Evolutionary conservation across 306 rosid species (phyloP), one percentile per base, ranked within the genome.

Genomic region (Cicer chorassanicum): DNA sequence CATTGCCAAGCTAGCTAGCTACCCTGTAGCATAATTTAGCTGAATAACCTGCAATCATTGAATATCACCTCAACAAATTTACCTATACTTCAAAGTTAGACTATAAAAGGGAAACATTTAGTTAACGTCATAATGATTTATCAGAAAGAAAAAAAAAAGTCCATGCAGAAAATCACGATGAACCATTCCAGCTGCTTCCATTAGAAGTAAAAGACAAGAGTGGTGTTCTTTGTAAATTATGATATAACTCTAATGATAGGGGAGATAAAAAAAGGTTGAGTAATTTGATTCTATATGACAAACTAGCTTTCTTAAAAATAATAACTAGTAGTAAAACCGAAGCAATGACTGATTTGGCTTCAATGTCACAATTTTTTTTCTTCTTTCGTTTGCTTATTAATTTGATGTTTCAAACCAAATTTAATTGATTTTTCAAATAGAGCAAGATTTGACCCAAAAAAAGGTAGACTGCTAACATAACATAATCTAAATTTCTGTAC

Each of bases 1-100:
- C 78, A 89, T 91, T 80, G 90, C 97, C 65, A 86, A 75, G 88
- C 46, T 66, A 21, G 84, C 97, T 51, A 86, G 91, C 85, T 90
- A 89, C 87, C 97, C 75, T 49, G 4, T 51, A 1, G 53, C 13
- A 34, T 79, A 15, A 70, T 60, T 7, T 12, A 38, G 69, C 53
- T 80, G 14, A 78, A 51, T 63, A 68, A 29, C 60, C 54, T 68
- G 66, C 14, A 63, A 29, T 65, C 14, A 46, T 40, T 78, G 60
- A 50, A 53, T 8, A 69, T 40, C 40, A 81, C 14, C 53, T 75
- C 42, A 59, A 55, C 21, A 65, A 56, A 54, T 54, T 64, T 49
- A 40, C 10, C 39, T 61, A 24, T 29, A 49, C 8, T 50, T 50
- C 4, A 3, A 29, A 29, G 34, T 29, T 14, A 50, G 56, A 6